These are phyloP conservation scores for Chlorella sp. DNA, from an alignment of 139 green algal genomes.

Conservation along the genomic window DNA sequence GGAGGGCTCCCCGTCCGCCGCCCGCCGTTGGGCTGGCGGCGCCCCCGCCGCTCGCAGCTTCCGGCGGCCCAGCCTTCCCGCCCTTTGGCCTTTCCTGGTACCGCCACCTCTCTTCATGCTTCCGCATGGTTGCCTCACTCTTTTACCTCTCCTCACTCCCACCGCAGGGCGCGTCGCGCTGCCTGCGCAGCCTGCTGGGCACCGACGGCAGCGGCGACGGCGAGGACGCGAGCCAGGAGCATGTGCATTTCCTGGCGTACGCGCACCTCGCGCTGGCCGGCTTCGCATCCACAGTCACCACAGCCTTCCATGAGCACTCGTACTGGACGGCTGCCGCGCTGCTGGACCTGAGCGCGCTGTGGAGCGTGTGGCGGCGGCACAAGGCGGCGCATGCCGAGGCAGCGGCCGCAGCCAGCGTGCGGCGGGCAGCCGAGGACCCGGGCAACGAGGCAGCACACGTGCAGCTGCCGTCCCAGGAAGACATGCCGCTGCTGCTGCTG, in stretches of 20 bases:
- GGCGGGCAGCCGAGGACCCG: constrained; percentile 4
- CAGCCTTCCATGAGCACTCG: constrained; percentile 1
- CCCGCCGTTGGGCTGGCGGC: background rate
- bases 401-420: constrained; percentile 15
- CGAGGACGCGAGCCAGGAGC: background rate
- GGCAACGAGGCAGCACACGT: background rate
- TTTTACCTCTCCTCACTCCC: too few relatives aligned
- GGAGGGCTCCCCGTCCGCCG: too few relatives aligned
- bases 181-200: background rate
- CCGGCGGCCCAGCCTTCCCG: background rate
- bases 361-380: background rate
- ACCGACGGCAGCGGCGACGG: too few relatives aligned
- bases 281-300: background rate
- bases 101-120: too few relatives aligned
- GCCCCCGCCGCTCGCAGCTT: background rate
- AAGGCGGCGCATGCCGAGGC: constrained; percentile 4
- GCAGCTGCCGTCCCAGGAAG: background rate
- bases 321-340: background rate
- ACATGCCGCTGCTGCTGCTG: constrained; percentile 2
- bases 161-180: background rate
- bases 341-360: background rate
- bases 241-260: background rate
- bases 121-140: too few relatives aligned
- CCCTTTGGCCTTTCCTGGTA: too few relatives aligned
- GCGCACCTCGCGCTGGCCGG: background rate